phyloP scores from a whole-genome alignment of 371 early-diverging fungal genomes.

The Cokeromyces recurvatus region DNA sequence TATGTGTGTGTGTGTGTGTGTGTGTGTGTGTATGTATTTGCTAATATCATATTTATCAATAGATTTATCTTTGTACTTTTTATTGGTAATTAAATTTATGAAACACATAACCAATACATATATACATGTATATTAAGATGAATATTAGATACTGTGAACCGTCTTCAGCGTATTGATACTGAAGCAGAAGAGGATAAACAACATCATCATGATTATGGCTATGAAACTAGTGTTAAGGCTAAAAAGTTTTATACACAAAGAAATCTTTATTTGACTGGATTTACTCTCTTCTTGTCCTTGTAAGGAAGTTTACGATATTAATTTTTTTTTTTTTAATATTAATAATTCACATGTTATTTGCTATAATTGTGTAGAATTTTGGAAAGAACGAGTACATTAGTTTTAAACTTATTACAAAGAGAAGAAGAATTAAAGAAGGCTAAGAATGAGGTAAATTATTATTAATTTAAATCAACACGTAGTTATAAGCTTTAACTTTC shows the following conservation, averaged over 20 bases:
- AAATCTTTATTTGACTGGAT: constrained; percentile 85
- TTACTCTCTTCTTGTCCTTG: constrained; percentile 79
- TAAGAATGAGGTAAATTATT: constrained; percentile 39
- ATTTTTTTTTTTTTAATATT: neutral
- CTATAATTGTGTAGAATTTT: constrained; percentile 39
- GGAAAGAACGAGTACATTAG: constrained; percentile 65
- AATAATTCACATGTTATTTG: no score
- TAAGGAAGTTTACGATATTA: no score
- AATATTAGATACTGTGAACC: constrained; percentile 55
- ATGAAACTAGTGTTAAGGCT: constrained; percentile 56
- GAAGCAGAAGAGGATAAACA: constrained; percentile 22
- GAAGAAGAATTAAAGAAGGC: constrained; percentile 57
- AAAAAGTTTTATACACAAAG: constrained; percentile 82
- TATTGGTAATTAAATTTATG: constrained; percentile 33
- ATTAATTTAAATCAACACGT: neutral
- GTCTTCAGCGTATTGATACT: constrained; percentile 51
- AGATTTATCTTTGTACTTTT: constrained; percentile 57
- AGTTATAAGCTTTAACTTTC: no score
- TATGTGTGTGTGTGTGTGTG: no score
- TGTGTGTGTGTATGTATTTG: neutral
- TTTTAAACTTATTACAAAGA: constrained; percentile 56
- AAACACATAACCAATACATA: neutral
- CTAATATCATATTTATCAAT: neutral
- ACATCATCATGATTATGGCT: constrained; percentile 32
- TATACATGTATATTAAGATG: neutral